Base-by-base conservation (phyloP, 2,329 filamentous ascomycete species). In the Ceratocystis destructans region DNA sequence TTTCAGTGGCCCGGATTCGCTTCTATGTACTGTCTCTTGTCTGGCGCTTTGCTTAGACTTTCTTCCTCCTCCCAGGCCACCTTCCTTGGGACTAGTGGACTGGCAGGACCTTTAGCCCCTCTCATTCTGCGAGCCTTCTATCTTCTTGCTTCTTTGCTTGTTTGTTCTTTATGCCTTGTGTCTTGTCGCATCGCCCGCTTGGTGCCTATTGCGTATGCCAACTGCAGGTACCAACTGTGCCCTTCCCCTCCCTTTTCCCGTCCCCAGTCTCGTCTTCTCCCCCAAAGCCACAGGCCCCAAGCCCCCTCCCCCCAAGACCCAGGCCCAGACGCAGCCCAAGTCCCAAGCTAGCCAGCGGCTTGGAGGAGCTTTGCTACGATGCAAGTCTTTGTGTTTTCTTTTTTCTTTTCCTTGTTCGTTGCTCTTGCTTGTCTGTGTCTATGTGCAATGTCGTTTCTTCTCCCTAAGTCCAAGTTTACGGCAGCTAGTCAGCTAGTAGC, bases 181-280 rank as follows among this genome's bases (percentile, higher is more conserved):
- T 57, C 53, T 57, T 57, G 25, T 28, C 53, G 53, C 53, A 57
- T 57, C 53, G 53, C 53, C 53, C 53, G 31, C 53, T 33, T 15
- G 53, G 53, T 57, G 53, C 28, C 53, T 57, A 33, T 57, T 57
- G 53, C 53, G 53, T 57, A 57, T 17, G 53, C 53, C 53, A 57
- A 57, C 53, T 57, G 53, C 53, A 57, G 53, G 53, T 57, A 57
- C 53, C 53, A 57, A 31, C 22, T 50, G 22, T 22, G 48, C 22
- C 20, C 46, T 22, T 12, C 37, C 12, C 8, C 37, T 22, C 48
- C n/a, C 48, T 22, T 15, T 41, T 41, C 37, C 37, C 37, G 37
- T 41, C 37, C 37, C 37, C 37, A 15, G 37, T 41, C 37, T 41
- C 37, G 37, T 41, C 37, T 41, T 41, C 37, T 41, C 37, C 37